Evolutionary conservation across 495 filamentous ascomycete species (phyloP).

Genomic region (Penicillium lividum): DNA sequence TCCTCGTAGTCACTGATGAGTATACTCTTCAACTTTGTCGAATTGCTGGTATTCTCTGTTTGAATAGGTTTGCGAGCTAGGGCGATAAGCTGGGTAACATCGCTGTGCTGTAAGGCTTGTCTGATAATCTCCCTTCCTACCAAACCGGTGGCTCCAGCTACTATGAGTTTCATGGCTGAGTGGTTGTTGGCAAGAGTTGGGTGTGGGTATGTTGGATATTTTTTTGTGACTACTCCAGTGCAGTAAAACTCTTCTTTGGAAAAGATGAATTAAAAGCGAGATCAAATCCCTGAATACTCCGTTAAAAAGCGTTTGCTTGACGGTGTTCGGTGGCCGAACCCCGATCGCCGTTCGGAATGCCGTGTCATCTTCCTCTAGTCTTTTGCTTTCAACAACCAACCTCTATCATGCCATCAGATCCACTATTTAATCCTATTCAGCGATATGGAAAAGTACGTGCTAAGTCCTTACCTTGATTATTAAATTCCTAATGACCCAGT

Average conservation of each 20-base stretch:
- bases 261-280: not conserved
- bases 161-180: conserved; percentile 51
- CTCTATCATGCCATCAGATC: not conserved
- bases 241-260: not conserved
- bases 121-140: conserved; percentile 47
- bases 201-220: too few relatives aligned
- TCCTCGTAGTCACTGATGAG: conserved; percentile 40
- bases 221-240: too few relatives aligned
- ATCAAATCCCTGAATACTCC: not conserved
- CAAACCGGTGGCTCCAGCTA: conserved; percentile 51
- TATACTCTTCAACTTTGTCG: conserved; percentile 44
- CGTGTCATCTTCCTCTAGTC: too few relatives aligned
- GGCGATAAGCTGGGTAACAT: conserved; percentile 44
- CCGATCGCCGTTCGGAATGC: conserved; percentile 5
- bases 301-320: not conserved
- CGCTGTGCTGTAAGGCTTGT: conserved; percentile 37
- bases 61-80: conserved; percentile 41
- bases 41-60: conserved; percentile 22
- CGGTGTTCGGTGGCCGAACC: conserved; percentile 13
- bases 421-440: not conserved
- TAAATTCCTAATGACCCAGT: not conserved
- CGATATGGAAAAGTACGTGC: not conserved
- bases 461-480: not conserved
- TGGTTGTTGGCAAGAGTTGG: not conserved
- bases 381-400: not conserved